A percentile compares a stretch with the other conserved stretches of the same genome.
phyloP scores from a whole-genome alignment of 768 basidiomycete species.

The Lactifluus piperatus region DNA sequence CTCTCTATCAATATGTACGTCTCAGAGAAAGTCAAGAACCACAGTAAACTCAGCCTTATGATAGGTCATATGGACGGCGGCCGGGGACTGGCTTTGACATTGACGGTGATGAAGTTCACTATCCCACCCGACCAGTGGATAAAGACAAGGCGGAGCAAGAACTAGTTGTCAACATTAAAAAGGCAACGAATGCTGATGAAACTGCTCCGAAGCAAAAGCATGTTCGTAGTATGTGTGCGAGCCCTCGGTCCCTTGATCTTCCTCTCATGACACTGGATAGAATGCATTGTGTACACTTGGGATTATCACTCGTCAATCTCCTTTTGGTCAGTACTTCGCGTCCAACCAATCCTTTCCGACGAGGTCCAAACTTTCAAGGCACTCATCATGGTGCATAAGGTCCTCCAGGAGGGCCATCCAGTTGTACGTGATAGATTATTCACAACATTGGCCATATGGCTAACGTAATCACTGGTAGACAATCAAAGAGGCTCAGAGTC shows the following conservation, averaged over 20 bases:
- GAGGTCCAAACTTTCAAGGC: slow-evolving; percentile 99
- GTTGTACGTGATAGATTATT: slow-evolving; percentile 45
- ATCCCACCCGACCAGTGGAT: slow-evolving; percentile 95
- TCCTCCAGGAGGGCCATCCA: slow-evolving; percentile 96
- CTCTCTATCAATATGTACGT: slow-evolving; percentile 10
- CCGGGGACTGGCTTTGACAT: slow-evolving; percentile 44
- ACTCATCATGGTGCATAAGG: slow-evolving; percentile 94
- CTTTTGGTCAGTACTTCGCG: slow-evolving; percentile 95
- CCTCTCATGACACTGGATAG: slow-evolving; percentile 34
- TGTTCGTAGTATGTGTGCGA: slow-evolving; percentile 73
- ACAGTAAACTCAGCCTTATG: slow-evolving; percentile 8
- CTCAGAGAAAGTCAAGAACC: not conserved
- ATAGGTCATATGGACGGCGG: slow-evolving; percentile 29
- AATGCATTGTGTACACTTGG: slow-evolving; percentile 98
- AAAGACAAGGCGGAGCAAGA: slow-evolving; percentile 97
- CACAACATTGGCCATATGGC: slow-evolving; percentile 1
- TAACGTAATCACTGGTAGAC: slow-evolving; percentile 43
- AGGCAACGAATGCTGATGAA: slow-evolving; percentile 93
- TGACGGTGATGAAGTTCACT: slow-evolving; percentile 78
- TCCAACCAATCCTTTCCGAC: slow-evolving; percentile 94
- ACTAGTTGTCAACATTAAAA: slow-evolving; percentile 93
- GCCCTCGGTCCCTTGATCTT: not conserved
- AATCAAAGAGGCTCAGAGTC: slow-evolving; percentile 92
- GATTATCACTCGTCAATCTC: slow-evolving; percentile 97
- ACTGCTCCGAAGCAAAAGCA: slow-evolving; percentile 98